Percentiles rank a stretch among this genome's conserved stretches.
phyloP scores from a whole-genome alignment of 1,139 yeast species.

The Hemisphaericaspora lyxosophila region DNA sequence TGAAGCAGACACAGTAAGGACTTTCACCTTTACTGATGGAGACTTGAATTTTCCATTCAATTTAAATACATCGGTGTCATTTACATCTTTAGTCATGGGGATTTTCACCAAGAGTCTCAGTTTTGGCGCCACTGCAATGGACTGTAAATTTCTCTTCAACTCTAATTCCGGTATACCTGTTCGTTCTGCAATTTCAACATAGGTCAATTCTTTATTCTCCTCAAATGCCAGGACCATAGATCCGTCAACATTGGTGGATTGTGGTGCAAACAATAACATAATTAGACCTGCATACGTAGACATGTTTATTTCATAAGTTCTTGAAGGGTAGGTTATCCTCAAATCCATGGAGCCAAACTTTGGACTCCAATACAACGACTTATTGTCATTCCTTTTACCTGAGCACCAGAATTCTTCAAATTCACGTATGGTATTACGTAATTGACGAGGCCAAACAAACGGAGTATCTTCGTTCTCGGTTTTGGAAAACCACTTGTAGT shows the following conservation, averaged over 20 bases:
- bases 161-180: conserved; percentile 77
- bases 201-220: conserved; percentile 41
- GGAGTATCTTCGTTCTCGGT: conserved; percentile 37
- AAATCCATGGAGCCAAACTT: conserved; percentile 81
- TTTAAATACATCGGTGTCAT: conserved; percentile 60
- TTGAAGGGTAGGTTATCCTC: conserved; percentile 60
- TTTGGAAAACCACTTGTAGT: conserved; percentile 49
- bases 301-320: conserved; percentile 77
- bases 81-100: conserved; percentile 76
- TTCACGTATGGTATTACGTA: conserved; percentile 36
- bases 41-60: conserved; percentile 73
- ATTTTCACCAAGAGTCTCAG: conserved; percentile 68
- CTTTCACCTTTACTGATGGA: conserved; percentile 71
- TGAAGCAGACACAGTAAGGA: conserved; percentile 61
- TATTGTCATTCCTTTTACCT: conserved; percentile 64
- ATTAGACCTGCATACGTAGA: conserved; percentile 80
- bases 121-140: conserved; percentile 82
- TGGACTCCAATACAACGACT: conserved; percentile 81
- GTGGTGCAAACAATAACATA: conserved; percentile 67
- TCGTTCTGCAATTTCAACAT: conserved; percentile 58
- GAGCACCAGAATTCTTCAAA: conserved; percentile 50
- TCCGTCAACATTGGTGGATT: conserved; percentile 46
- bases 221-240: conserved; percentile 42
- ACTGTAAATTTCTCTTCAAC: conserved; percentile 72
- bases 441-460: conserved; percentile 49